phyloP scores from a whole-genome alignment of 116 monocot species.

The Iris pallida region DNA sequence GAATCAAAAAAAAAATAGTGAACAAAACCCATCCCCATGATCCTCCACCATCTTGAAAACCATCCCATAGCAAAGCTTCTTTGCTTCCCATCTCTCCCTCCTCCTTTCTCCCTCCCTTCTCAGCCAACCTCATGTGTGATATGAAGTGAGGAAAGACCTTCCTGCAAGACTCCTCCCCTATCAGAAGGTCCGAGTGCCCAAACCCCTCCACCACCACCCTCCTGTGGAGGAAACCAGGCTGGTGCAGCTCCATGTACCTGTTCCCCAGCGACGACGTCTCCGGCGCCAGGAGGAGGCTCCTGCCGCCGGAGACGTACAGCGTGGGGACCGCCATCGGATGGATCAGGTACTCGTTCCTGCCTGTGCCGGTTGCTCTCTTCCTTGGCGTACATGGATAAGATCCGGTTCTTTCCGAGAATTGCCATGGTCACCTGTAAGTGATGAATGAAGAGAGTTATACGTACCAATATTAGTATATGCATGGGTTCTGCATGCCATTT shows the following conservation, averaged over 20 bases:
- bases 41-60: no score
- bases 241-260: slow-evolving; percentile 31
- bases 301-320: slow-evolving; percentile 34
- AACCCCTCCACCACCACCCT: slow-evolving; percentile 33
- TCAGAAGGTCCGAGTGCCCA: slow-evolving; percentile 39
- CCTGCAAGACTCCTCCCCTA: slow-evolving; percentile 28
- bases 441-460: not conserved
- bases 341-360: slow-evolving; percentile 26
- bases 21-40: no score
- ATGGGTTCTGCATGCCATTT: no score
- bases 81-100: no score
- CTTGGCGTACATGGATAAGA: slow-evolving; percentile 16
- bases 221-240: slow-evolving; percentile 31
- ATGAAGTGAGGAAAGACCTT: slow-evolving; percentile 34
- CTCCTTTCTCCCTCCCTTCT: slow-evolving; percentile 12
- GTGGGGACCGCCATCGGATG: slow-evolving; percentile 35
- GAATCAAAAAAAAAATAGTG: no score
- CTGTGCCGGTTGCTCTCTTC: slow-evolving; percentile 23
- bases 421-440: slow-evolving; percentile 27
- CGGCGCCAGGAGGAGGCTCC: slow-evolving; percentile 26
- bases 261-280: slow-evolving; percentile 28
- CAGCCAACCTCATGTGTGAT: slow-evolving; percentile 27
- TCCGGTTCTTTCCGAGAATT: slow-evolving; percentile 23
- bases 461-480: no score
- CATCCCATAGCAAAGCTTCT: no score